phyloP scores from a whole-genome alignment of 1,139 yeast genomes.

The Kodamaea derodonti region DNA sequence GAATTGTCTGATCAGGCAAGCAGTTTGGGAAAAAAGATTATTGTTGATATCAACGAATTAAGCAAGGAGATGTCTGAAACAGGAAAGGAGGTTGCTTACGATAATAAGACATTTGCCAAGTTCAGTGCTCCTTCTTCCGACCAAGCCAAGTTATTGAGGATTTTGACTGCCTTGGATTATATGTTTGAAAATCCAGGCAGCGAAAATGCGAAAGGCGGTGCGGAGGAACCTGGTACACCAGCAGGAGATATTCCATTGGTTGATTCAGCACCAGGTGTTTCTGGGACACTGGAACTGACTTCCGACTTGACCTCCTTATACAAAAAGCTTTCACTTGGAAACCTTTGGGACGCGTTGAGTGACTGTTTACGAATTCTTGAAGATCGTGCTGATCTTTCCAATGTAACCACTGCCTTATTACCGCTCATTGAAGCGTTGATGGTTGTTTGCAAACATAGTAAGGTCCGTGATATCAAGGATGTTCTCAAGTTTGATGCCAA shows the following conservation, averaged over 20 bases:
- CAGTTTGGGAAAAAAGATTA: constrained; percentile 53
- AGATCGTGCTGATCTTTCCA: constrained; percentile 43
- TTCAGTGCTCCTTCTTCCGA: constrained; percentile 83
- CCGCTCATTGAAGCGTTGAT: constrained; percentile 89
- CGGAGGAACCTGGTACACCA: constrained; percentile 4
- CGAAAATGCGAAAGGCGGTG: constrained; percentile 5
- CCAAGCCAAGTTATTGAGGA: constrained; percentile 80
- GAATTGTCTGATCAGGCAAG: constrained; percentile 71
- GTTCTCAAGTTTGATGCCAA: constrained; percentile 56
- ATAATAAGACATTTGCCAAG: constrained; percentile 53
- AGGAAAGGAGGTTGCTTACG: constrained; percentile 40
- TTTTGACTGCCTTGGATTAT: constrained; percentile 85
- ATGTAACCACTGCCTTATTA: constrained; percentile 75
- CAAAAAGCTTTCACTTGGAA: constrained; percentile 65
- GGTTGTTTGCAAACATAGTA: constrained; percentile 92
- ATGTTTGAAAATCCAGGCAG: constrained; percentile 45
- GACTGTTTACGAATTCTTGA: constrained; percentile 65
- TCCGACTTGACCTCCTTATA: constrained; percentile 56
- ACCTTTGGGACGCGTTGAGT: constrained; percentile 85
- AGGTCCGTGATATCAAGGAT: constrained; percentile 63
- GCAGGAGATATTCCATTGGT: constrained; percentile 1
- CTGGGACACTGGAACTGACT: background rate
- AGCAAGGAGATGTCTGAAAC: constrained; percentile 41
- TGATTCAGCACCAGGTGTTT: constrained; percentile 7
- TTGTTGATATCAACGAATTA: constrained; percentile 53